phyloP scores from a whole-genome alignment of 1,139 yeast species.

The Hyphopichia pseudoburtonii region DNA sequence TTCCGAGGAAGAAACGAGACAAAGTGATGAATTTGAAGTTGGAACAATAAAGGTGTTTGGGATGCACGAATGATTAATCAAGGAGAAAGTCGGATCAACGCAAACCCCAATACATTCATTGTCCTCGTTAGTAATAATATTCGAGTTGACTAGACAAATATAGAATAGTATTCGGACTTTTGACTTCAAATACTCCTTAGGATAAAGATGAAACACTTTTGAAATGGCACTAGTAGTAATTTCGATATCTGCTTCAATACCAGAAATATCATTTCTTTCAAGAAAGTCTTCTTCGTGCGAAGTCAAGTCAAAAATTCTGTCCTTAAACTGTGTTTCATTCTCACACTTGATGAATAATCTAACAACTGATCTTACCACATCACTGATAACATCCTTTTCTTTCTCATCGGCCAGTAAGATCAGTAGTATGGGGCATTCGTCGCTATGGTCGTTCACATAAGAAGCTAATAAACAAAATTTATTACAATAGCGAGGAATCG shows the following conservation, averaged over 20 bases:
- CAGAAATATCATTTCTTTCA: too few species aligned
- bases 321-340: constrained; percentile 3
- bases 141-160: constrained; percentile 23
- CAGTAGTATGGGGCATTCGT: constrained; percentile 11
- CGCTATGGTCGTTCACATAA: constrained; percentile 10
- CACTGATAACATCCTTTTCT: neutral
- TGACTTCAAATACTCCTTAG: neutral
- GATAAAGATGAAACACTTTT: neutral
- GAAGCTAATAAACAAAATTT: constrained; percentile 9
- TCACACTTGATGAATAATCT: constrained; percentile 6
- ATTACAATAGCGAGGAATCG: constrained; percentile 12
- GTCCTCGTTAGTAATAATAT: constrained; percentile 18
- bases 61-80: constrained; percentile 31
- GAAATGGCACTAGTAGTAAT: too few species aligned
- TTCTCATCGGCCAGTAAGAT: neutral
- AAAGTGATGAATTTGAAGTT: constrained; percentile 11
- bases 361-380: constrained; percentile 8
- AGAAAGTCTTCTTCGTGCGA: constrained; percentile 6
- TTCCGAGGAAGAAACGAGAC: constrained; percentile 15
- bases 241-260: too few species aligned
- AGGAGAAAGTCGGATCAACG: constrained; percentile 35
- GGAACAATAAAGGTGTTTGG: constrained; percentile 27
- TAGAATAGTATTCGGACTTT: too few species aligned
- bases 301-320: constrained; percentile 5
- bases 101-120: constrained; percentile 28